Percentiles rank a stretch among this genome's conserved stretches.
Evolutionary conservation across 495 filamentous ascomycete genomes (phyloP).

Genomic region (Emericellopsis terricola): DNA sequence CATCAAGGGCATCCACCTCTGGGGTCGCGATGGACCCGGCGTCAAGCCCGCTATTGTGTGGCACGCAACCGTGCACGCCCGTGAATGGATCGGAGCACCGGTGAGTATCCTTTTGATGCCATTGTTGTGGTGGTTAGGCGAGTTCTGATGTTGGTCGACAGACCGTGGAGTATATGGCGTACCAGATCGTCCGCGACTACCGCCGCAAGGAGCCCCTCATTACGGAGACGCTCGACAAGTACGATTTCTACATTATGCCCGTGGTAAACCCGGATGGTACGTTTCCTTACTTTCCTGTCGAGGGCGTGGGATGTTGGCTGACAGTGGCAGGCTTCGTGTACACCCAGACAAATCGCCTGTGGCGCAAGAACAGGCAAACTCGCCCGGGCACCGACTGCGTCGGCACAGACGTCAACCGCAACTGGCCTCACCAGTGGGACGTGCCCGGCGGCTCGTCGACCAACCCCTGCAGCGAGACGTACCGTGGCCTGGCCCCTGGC

Average conservation of each 20-base stretch:
- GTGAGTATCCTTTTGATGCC: too few relatives aligned
- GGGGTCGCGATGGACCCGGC: slow-evolving; percentile 31
- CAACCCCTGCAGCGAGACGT: slow-evolving; percentile 33
- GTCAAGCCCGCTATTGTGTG: slow-evolving; percentile 37
- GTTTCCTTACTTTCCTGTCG: not conserved
- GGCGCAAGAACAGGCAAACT: slow-evolving; percentile 45
- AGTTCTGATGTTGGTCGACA: too few relatives aligned
- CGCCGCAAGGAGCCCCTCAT: slow-evolving; percentile 19
- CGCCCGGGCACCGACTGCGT: slow-evolving; percentile 25
- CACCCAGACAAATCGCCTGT: slow-evolving; percentile 39
- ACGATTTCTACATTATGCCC: slow-evolving; percentile 45
- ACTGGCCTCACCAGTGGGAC: slow-evolving; percentile 38
- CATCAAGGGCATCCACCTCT: slow-evolving; percentile 42
- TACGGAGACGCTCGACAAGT: slow-evolving; percentile 38
- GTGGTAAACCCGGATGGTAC: slow-evolving; percentile 44
- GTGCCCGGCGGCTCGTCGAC: slow-evolving; percentile 31
- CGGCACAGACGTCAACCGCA: slow-evolving; percentile 45
- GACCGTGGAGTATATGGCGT: slow-evolving; percentile 40
- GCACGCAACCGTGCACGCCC: slow-evolving; percentile 44
- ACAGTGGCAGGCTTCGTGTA: slow-evolving; percentile 47
- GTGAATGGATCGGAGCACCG: slow-evolving; percentile 44
- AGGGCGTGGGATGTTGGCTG: too few relatives aligned
- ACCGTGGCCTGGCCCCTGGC: slow-evolving; percentile 24
- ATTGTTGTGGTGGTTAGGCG: too few relatives aligned
- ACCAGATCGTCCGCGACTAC: slow-evolving; percentile 28